These are phyloP conservation scores for Metarhizium brunneum DNA, from an alignment of 2,329 filamentous ascomycete genomes.

Conservation along the genomic window DNA sequence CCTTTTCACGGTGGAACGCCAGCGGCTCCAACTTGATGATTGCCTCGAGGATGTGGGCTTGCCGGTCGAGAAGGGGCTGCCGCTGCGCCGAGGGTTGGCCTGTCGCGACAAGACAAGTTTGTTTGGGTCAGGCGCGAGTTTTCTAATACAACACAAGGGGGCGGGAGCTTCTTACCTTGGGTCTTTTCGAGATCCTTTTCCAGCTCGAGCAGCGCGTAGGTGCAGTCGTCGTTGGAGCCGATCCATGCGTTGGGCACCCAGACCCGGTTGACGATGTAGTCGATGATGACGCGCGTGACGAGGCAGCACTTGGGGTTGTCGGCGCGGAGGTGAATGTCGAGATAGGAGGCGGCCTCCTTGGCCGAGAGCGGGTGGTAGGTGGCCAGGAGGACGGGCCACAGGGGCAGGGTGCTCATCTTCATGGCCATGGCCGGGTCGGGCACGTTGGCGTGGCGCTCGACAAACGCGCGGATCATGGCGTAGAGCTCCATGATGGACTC, in stretches of 20 bases:
- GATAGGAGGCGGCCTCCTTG: constrained; percentile 29
- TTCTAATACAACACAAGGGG: no score
- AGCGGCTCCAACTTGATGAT: constrained; percentile 26
- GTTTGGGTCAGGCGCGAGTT: neutral
- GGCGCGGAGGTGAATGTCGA: constrained; percentile 30
- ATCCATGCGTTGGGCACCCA: constrained; percentile 31
- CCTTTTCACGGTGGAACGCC: constrained; percentile 21
- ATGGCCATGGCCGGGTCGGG: constrained; percentile 19
- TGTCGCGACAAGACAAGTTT: constrained; percentile 4
- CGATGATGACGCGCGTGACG: constrained; percentile 32
- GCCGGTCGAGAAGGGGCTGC: constrained; percentile 30
- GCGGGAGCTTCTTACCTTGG: constrained; percentile 17
- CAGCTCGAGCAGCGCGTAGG: constrained; percentile 24
- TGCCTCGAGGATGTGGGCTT: constrained; percentile 25
- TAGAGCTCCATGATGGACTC: constrained; percentile 28
- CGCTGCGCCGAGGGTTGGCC: constrained; percentile 25
- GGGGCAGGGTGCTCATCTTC: constrained; percentile 18
- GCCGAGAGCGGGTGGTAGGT: constrained; percentile 29
- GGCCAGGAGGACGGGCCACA: constrained; percentile 28
- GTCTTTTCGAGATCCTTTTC: constrained; percentile 26
- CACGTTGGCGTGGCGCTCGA: constrained; percentile 23
- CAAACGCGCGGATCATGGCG: constrained; percentile 24
- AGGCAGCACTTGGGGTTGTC: constrained; percentile 31
- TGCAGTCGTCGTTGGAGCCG: constrained; percentile 24
- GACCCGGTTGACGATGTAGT: constrained; percentile 32